These are phyloP conservation scores for Venturia asperata DNA, from an alignment of 2,329 filamentous ascomycete species.

Conservation along the genomic window DNA sequence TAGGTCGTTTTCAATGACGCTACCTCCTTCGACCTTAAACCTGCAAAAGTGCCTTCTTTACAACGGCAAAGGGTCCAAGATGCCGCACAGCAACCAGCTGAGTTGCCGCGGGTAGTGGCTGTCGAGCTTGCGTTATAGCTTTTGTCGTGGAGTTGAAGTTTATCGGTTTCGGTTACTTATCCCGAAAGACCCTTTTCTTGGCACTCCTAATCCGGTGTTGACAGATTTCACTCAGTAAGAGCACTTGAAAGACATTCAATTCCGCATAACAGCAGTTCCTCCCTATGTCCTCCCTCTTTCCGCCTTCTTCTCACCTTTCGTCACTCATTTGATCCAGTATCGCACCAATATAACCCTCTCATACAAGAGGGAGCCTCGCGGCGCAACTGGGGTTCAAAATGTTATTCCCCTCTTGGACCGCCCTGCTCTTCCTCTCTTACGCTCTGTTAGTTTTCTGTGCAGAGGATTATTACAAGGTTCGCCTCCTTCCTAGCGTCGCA, in stretches of 20 bases:
- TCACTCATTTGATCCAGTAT: slow-evolving; percentile 1
- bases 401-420: slow-evolving; percentile 12
- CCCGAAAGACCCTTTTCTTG: slow-evolving; percentile 8
- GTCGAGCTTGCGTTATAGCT: no score
- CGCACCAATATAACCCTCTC: not conserved
- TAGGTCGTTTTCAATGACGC: no score
- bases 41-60: no score
- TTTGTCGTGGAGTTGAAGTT: no score
- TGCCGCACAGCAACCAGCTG: no score
- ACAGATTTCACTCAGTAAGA: not conserved
- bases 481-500: slow-evolving; percentile 19
- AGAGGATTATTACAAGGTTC: slow-evolving; percentile 74
- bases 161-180: not conserved
- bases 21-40: no score
- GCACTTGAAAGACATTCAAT: not conserved
- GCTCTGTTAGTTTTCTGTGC: slow-evolving; percentile 39
- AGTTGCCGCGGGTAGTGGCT: no score
- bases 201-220: not conserved
- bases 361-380: not conserved
- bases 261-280: not conserved
- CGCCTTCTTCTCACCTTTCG: not conserved
- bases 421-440: slow-evolving; percentile 22
- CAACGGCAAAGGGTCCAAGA: no score
- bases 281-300: not conserved
- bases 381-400: slow-evolving; percentile 2